Percentiles rank a stretch among this genome's conserved stretches.
Evolutionary conservation across 805 yeast genomes (phyloP).

Genomic region (Cyberlindnera galapagoensis): DNA sequence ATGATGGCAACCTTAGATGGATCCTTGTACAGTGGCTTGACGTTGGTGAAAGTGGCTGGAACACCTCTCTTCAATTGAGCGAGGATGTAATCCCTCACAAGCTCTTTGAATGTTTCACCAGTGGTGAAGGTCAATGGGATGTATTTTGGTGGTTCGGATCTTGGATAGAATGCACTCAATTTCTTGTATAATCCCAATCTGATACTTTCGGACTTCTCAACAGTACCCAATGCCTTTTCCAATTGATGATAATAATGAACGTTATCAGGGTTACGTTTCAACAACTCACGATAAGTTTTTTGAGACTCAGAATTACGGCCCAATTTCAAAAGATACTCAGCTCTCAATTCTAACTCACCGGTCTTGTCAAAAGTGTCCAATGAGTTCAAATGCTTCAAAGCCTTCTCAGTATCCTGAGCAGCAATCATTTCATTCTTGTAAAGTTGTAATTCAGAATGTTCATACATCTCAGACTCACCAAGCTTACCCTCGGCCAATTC

Average conservation of each 20-base stretch:
- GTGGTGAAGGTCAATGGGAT: slow-evolving; percentile 71
- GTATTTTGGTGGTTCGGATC: slow-evolving; percentile 70
- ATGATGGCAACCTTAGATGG: slow-evolving; percentile 31
- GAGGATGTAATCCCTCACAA: slow-evolving; percentile 48
- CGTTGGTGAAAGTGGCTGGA: slow-evolving; percentile 82
- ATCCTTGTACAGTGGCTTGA: slow-evolving; percentile 69
- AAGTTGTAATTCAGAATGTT: slow-evolving; percentile 73
- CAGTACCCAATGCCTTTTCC: slow-evolving; percentile 57
- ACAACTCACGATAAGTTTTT: slow-evolving; percentile 54
- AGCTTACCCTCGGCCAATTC: slow-evolving; percentile 62
- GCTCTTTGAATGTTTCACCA: slow-evolving; percentile 42
- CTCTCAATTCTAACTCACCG: slow-evolving; percentile 60
- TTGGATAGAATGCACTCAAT: slow-evolving; percentile 67
- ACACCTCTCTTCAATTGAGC: slow-evolving; percentile 71
- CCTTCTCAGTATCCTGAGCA: slow-evolving; percentile 33
- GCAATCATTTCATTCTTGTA: slow-evolving; percentile 71
- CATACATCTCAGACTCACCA: slow-evolving; percentile 60
- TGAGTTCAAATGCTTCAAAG: slow-evolving; percentile 54
- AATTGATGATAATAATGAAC: slow-evolving; percentile 55
- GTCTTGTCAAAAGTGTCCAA: slow-evolving; percentile 50
- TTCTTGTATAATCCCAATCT: slow-evolving; percentile 59
- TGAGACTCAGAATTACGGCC: slow-evolving; percentile 61
- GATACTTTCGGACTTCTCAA: slow-evolving; percentile 36
- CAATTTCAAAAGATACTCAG: slow-evolving; percentile 52
- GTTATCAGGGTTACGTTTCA: slow-evolving; percentile 84